A percentile compares a stretch with the other conserved stretches of the same genome.
phyloP scores from a whole-genome alignment of 352 stramenopile genomes.

The Phytophthora citricola region DNA sequence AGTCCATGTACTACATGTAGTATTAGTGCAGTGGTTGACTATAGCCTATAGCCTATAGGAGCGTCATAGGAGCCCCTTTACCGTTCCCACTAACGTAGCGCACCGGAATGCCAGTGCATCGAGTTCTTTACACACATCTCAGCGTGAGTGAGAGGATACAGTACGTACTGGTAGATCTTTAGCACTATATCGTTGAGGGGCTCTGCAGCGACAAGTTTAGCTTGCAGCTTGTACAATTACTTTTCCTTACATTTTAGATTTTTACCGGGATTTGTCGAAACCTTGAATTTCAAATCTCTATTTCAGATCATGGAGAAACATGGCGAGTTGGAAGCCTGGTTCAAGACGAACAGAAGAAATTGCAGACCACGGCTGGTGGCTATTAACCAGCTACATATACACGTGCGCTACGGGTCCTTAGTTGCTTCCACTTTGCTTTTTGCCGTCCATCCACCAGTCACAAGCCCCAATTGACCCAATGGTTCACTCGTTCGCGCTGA shows the following conservation, averaged over 20 bases:
- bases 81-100: background rate
- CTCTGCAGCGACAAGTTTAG: too few species aligned
- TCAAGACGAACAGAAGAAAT: slow-evolving; percentile 3
- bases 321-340: background rate
- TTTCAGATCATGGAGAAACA: slow-evolving; percentile 18
- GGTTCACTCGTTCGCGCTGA: slow-evolving; percentile 20
- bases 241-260: too few species aligned
- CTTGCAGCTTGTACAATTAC: too few species aligned
- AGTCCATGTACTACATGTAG: background rate
- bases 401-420: too few species aligned
- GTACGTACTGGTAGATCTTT: too few species aligned
- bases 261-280: background rate
- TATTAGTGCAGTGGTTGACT: too few species aligned
- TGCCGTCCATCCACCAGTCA: slow-evolving; percentile 17
- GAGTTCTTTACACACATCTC: background rate
- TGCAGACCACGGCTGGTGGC: too few species aligned
- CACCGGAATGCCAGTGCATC: background rate
- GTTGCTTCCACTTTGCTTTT: slow-evolving; percentile 18
- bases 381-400: background rate
- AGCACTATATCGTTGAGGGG: too few species aligned
- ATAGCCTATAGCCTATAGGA: too few species aligned
- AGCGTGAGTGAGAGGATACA: too few species aligned
- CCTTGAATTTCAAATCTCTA: slow-evolving; percentile 17
- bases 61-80: background rate
- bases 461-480: slow-evolving; percentile 1